These are phyloP conservation scores for Populus euphratica DNA, from an alignment of 345 rosid species.

Conservation along the genomic window DNA sequence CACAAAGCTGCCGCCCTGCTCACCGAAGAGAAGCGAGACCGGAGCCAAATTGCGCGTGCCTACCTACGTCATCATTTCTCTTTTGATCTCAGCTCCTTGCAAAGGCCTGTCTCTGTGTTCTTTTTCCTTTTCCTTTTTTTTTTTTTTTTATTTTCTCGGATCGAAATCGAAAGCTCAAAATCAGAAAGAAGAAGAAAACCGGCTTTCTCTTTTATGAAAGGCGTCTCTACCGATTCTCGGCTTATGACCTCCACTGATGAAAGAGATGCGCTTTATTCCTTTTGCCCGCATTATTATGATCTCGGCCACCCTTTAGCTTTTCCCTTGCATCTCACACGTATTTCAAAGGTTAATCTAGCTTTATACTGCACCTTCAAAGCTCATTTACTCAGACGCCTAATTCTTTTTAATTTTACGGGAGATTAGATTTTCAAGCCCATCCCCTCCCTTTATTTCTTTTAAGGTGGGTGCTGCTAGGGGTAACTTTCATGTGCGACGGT, in stretches of 20 bases:
- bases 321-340: slow-evolving; percentile 1
- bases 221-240: slow-evolving; percentile 8
- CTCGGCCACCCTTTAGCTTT: slow-evolving; percentile 19
- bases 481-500: not conserved
- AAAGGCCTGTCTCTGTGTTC: not conserved
- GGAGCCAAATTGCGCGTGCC: slow-evolving; percentile 52
- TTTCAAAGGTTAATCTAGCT: not conserved
- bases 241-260: slow-evolving; percentile 36
- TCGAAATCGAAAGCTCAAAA: slow-evolving; percentile 8
- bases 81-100: slow-evolving; percentile 10
- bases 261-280: slow-evolving; percentile 51
- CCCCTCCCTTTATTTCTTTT: not conserved
- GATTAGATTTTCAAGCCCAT: not conserved
- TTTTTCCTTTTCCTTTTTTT: not conserved
- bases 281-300: slow-evolving; percentile 34
- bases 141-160: not conserved
- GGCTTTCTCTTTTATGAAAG: slow-evolving; percentile 25
- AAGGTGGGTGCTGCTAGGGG: not conserved
- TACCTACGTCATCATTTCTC: slow-evolving; percentile 39
- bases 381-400: not conserved
- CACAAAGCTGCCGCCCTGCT: slow-evolving; percentile 34
- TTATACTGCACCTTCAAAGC: not conserved
- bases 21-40: not conserved
- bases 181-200: slow-evolving; percentile 5
- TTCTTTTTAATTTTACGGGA: not conserved